phyloP scores from a whole-genome alignment of 2,329 filamentous ascomycete species.

The Curvularia verruculosa region DNA sequence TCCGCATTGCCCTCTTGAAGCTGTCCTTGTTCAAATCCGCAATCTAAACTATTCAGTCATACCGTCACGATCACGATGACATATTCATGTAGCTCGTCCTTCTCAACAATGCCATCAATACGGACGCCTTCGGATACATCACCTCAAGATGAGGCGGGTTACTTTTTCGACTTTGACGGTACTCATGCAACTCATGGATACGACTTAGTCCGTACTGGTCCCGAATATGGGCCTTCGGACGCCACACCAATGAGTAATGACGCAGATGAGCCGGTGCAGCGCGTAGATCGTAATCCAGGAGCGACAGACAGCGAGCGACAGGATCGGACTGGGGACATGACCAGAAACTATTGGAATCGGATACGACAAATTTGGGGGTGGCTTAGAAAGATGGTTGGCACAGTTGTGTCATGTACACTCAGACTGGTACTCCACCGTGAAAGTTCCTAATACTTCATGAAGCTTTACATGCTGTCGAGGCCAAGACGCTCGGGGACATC shows the following conservation, averaged over 20 bases:
- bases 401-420: not conserved
- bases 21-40: not conserved
- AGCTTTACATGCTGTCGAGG: not conserved
- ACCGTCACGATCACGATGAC: not conserved
- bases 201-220: not conserved
- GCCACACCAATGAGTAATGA: not conserved
- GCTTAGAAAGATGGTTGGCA: not conserved
- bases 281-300: not conserved
- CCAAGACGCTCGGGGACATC: not conserved
- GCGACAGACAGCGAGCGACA: not conserved
- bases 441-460: not conserved
- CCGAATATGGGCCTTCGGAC: not conserved
- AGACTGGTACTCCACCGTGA: not conserved
- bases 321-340: not conserved
- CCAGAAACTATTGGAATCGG: not conserved
- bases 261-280: not conserved
- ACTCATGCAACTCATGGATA: not conserved
- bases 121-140: not conserved
- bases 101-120: slow-evolving; percentile 8
- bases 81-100: slow-evolving; percentile 6
- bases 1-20: not conserved
- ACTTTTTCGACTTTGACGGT: slow-evolving; percentile 7
- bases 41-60: not conserved
- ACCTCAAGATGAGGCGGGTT: not conserved
- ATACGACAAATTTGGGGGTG: not conserved